A percentile compares a stretch with the other conserved stretches of the same genome.
phyloP scores from a whole-genome alignment of 371 early-diverging fungal species.

The Apophysomyces ossiformis region DNA sequence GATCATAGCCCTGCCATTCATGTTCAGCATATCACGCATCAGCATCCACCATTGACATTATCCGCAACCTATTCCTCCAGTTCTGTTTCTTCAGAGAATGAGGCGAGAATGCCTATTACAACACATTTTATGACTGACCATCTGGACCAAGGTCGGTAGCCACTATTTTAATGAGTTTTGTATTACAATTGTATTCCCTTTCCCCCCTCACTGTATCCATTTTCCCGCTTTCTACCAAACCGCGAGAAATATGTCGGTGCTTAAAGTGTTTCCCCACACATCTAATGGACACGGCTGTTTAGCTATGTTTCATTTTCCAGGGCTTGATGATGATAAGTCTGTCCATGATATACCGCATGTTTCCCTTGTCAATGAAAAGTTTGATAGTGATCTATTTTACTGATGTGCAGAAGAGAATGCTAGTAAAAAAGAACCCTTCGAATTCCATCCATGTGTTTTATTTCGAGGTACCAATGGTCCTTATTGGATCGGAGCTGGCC shows the following conservation, averaged over 20 bases:
- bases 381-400: too few species aligned
- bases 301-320: not conserved
- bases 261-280: not conserved
- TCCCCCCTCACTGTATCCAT: not conserved
- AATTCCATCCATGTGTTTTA: not conserved
- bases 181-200: not conserved
- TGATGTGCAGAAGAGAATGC: too few species aligned
- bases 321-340: too few species aligned
- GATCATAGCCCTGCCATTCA: slow-evolving; percentile 6
- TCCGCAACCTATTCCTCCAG: not conserved
- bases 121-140: too few species aligned
- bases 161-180: not conserved
- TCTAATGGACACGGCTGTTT: not conserved
- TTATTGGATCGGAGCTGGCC: not conserved
- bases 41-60: not conserved
- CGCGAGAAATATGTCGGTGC: slow-evolving; percentile 3
- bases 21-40: slow-evolving; percentile 2
- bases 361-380: too few species aligned
- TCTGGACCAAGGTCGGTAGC: not conserved
- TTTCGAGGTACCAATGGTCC: not conserved
- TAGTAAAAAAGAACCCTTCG: too few species aligned
- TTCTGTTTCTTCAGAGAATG: too few species aligned
- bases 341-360: too few species aligned
- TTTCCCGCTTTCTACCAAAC: slow-evolving; percentile 2
- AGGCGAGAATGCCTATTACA: too few species aligned